Percentiles rank a stretch among this genome's conserved stretches.
Evolutionary conservation across 495 filamentous ascomycete species (phyloP).

Genomic region (Aspergillus homomorphus): DNA sequence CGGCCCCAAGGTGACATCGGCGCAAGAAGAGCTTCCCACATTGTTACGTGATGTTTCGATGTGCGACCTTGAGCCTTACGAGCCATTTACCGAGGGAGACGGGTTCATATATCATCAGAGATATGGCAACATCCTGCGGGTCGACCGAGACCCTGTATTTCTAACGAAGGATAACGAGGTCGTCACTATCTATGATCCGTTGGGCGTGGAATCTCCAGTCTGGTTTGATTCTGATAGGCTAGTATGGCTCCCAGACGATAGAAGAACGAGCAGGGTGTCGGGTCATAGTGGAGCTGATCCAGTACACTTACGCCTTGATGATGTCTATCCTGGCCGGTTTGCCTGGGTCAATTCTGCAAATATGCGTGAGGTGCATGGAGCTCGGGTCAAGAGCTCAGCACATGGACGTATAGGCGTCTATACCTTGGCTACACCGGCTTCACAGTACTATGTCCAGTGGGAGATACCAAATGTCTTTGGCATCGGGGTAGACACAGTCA

Average conservation of each 20-base stretch:
- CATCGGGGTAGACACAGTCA: slow-evolving; percentile 2
- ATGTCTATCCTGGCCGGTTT: slow-evolving; percentile 44
- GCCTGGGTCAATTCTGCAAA: slow-evolving; percentile 49
- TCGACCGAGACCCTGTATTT: slow-evolving; percentile 20
- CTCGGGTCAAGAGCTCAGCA: slow-evolving; percentile 43
- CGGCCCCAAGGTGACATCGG: background rate
- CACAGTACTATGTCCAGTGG: slow-evolving; percentile 49
- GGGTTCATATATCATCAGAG: slow-evolving; percentile 27
- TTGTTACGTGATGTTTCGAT: slow-evolving; percentile 15
- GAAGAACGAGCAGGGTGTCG: background rate
- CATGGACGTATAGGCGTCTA: slow-evolving; percentile 36
- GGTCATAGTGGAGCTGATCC: background rate
- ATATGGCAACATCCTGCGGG: slow-evolving; percentile 17
- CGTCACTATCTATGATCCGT: slow-evolving; percentile 14
- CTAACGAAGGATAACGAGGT: slow-evolving; percentile 17
- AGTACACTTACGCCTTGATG: slow-evolving; percentile 12
- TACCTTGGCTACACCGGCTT: slow-evolving; percentile 46
- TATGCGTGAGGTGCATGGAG: slow-evolving; percentile 38
- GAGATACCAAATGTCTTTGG: slow-evolving; percentile 42
- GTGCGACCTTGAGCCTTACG: slow-evolving; percentile 15
- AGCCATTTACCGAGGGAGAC: slow-evolving; percentile 20
- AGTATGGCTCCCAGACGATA: slow-evolving; percentile 10
- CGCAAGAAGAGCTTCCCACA: background rate
- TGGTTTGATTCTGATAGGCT: slow-evolving; percentile 8
- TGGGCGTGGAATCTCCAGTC: slow-evolving; percentile 14